phyloP scores from a whole-genome alignment of 2,329 filamentous ascomycete genomes.

The Calonectria pteridis region DNA sequence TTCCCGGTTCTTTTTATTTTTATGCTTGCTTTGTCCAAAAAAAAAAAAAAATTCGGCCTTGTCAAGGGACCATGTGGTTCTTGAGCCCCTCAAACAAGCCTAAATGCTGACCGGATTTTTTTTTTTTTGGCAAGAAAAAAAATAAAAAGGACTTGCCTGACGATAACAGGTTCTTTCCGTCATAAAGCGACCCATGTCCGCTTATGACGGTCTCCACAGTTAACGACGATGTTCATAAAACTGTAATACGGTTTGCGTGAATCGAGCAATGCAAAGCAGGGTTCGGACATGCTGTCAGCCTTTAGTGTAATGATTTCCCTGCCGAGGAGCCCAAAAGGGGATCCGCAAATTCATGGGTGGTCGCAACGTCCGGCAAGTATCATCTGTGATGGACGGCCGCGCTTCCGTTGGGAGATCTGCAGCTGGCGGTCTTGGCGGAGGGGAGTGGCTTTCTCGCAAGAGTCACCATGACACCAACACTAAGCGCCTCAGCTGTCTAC shows the following conservation, averaged over 20 bases:
- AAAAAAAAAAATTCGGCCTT: not conserved
- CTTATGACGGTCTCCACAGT: not conserved
- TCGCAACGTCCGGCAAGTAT: not conserved
- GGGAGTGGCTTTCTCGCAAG: not conserved
- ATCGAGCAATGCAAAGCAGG: not conserved
- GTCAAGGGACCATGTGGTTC: not conserved
- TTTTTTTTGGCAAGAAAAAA: not conserved
- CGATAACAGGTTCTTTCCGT: not conserved
- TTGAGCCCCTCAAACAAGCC: not conserved
- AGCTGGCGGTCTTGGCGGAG: not conserved
- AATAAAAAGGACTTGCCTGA: not conserved
- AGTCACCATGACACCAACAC: not conserved
- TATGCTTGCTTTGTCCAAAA: not conserved
- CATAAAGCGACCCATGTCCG: not conserved
- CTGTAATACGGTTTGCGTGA: not conserved
- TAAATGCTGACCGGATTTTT: not conserved
- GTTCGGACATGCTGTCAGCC: not conserved
- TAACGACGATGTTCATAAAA: slow-evolving; percentile 9
- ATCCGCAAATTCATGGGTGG: not conserved
- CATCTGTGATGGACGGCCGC: not conserved
- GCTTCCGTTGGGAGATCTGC: slow-evolving; percentile 3
- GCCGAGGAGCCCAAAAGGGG: not conserved
- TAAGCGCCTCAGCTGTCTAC: not conserved
- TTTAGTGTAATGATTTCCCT: not conserved
- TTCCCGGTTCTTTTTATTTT: not conserved